Percentiles rank a stretch among this genome's conserved stretches.
These are phyloP conservation scores for Eremothecium cymbalariae DNA, from an alignment of 1,139 yeast genomes.

Conservation along the genomic window DNA sequence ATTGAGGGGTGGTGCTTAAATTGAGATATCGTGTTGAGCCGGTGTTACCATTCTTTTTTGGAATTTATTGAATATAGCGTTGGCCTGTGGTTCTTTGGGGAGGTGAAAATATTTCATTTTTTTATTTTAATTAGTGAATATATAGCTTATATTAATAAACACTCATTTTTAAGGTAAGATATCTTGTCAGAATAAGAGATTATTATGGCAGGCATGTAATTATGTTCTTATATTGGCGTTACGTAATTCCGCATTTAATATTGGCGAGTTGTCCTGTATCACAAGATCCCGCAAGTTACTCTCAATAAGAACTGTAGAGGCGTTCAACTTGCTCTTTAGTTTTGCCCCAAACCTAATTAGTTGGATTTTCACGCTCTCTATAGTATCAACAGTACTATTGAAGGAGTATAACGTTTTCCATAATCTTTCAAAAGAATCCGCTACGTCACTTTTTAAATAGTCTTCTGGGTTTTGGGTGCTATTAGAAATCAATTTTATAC, in stretches of 20 bases:
- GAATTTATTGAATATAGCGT: not conserved
- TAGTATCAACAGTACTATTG: conserved; percentile 41
- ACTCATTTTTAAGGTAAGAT: not conserved
- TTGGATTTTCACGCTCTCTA: conserved; percentile 58
- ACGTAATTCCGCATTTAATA: conserved; percentile 34
- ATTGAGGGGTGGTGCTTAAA: conserved; percentile 84
- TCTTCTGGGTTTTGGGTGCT: conserved; percentile 12
- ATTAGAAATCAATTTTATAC: conserved; percentile 20
- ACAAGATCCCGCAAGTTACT: conserved; percentile 31
- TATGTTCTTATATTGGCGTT: conserved; percentile 11
- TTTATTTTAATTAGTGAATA: not conserved
- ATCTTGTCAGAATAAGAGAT: not conserved
- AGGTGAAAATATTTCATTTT: not conserved
- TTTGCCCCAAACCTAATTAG: conserved; percentile 35
- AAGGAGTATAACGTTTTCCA: conserved; percentile 30
- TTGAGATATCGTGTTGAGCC: conserved; percentile 31
- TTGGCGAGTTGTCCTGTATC: conserved; percentile 31
- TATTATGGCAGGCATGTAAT: conserved; percentile 2
- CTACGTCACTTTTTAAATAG: conserved; percentile 9
- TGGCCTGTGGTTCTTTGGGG: not conserved
- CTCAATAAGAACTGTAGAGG: conserved; percentile 15
- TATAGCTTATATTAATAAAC: not conserved
- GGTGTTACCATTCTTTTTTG: not conserved
- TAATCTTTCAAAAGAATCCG: conserved; percentile 14
- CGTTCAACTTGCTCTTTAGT: conserved; percentile 17